Conservation (phyloP, 2,329 filamentous ascomycete genomes). For the Cercospora zeina region DNA sequence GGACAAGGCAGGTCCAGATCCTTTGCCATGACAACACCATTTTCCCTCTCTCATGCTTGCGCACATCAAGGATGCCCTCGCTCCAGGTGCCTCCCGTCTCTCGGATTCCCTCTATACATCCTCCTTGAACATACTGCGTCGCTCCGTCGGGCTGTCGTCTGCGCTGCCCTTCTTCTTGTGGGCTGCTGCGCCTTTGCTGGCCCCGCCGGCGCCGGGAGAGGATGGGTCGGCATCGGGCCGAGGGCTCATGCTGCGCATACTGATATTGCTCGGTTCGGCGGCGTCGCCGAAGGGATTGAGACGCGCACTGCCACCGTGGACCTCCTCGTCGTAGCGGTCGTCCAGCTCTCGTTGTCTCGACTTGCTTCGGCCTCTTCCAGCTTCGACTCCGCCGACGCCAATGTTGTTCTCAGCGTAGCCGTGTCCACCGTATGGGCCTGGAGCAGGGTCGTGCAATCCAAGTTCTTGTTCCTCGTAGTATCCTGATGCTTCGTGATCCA, state of each 20-base stretch:
- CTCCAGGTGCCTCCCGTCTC: neutral
- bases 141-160: slow-evolving; percentile 63
- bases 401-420: slow-evolving; percentile 40
- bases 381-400: slow-evolving; percentile 41
- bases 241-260: slow-evolving; percentile 71
- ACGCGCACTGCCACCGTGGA: slow-evolving; percentile 35
- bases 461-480: slow-evolving; percentile 80
- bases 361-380: slow-evolving; percentile 49
- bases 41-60: neutral
- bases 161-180: slow-evolving; percentile 43
- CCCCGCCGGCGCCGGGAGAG: slow-evolving; percentile 39
- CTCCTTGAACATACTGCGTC: slow-evolving; percentile 70
- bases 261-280: slow-evolving; percentile 61
- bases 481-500: slow-evolving; percentile 68
- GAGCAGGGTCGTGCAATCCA: slow-evolving; percentile 53
- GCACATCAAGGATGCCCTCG: neutral
- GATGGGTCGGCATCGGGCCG: slow-evolving; percentile 62
- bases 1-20: neutral
- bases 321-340: slow-evolving; percentile 50
- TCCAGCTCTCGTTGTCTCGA: slow-evolving; percentile 52
- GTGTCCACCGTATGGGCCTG: slow-evolving; percentile 45
- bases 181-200: slow-evolving; percentile 38
- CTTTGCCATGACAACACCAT: neutral
- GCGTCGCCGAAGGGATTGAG: slow-evolving; percentile 72
- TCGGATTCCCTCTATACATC: slow-evolving; percentile 53